phyloP scores from a whole-genome alignment of 257 asterid genomes.

The Salvia splendens region DNA sequence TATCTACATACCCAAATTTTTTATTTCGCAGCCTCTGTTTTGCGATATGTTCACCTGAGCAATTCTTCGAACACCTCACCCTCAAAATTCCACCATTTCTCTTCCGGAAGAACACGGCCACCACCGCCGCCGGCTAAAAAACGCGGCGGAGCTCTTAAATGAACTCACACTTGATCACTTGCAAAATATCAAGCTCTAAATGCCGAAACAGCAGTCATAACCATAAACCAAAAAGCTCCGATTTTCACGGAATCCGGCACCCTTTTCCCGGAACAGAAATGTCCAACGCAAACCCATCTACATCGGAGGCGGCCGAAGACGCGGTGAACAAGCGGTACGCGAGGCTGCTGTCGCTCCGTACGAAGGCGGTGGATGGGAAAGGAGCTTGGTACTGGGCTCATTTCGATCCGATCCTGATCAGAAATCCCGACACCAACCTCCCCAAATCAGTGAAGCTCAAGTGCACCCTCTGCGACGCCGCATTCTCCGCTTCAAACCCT shows the following conservation, averaged over 20 bases:
- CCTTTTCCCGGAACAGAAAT: slow-evolving; percentile 24
- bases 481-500: slow-evolving; percentile 83
- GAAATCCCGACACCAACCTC: slow-evolving; percentile 56
- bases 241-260: background rate
- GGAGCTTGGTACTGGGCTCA: slow-evolving; percentile 99
- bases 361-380: slow-evolving; percentile 85
- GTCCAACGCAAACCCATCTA: slow-evolving; percentile 45
- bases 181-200: slow-evolving; percentile 16
- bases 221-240: background rate
- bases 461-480: slow-evolving; percentile 71
- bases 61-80: background rate
- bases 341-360: slow-evolving; percentile 64
- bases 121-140: slow-evolving; percentile 43
- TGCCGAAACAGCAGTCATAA: slow-evolving; percentile 35
- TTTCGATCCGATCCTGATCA: slow-evolving; percentile 74
- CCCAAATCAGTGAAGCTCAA: slow-evolving; percentile 84
- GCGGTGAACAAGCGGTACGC: slow-evolving; percentile 68
- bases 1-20: slow-evolving; percentile 3
- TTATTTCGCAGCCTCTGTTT: background rate
- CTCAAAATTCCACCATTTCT: slow-evolving; percentile 8
- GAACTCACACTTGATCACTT: slow-evolving; percentile 3
- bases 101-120: slow-evolving; percentile 34
- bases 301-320: slow-evolving; percentile 54
- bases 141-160: slow-evolving; percentile 28
- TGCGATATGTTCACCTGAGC: too few relatives aligned